Base-by-base conservation (phyloP, 441 rosid genomes). In the Breynia disticha region DNA sequence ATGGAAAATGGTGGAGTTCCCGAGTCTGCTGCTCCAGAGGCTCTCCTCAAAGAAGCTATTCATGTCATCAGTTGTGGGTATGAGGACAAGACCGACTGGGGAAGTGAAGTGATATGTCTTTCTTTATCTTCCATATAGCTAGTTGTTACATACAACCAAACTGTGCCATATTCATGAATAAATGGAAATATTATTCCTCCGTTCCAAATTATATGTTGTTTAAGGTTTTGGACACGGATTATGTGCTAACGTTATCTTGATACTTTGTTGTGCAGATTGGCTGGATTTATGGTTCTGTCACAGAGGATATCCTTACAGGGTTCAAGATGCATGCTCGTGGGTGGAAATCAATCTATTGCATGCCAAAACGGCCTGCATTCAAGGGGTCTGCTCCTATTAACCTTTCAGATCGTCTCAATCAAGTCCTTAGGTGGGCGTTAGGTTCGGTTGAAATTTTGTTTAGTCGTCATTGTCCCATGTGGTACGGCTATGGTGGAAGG, bases 261-360 rank as follows among this genome's bases (percentile, higher is more conserved):
- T 60, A 14, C 54, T 60, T 57, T 44, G 14, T 48, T 58, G 48
- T 71, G 78, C 79, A 93, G 99, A 90, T 94, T 57, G 99, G 99
- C 58, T 94, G 99, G 99, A 93, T 93, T 45, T 93, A 93, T 69
- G 99, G 99, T 67, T 93, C 99, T 16, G 99, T 93, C 17, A 93
- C 96, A 43, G 97, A 93, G 76, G 97, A 89, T 83, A 93, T 93
- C 67, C 79, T 93, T 55, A 93, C 97, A 13, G 99, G 99, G 72
- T 93, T 89, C 73, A 89, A 93, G 79, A 93, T 93, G 99, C 99
- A 93, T 68, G 97, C 97, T 44, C 96, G 97, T 20, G 99, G 99
- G 39, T 89, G 99, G 99, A 77, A 87, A 61, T 93, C 99, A 59
- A 85, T 93, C 71, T 93, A 93, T 77, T 93, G 99, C 69, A 89